These are phyloP conservation scores for Ophiostoma pallidulum DNA, from an alignment of 2,329 filamentous ascomycete genomes.

Conservation along the genomic window DNA sequence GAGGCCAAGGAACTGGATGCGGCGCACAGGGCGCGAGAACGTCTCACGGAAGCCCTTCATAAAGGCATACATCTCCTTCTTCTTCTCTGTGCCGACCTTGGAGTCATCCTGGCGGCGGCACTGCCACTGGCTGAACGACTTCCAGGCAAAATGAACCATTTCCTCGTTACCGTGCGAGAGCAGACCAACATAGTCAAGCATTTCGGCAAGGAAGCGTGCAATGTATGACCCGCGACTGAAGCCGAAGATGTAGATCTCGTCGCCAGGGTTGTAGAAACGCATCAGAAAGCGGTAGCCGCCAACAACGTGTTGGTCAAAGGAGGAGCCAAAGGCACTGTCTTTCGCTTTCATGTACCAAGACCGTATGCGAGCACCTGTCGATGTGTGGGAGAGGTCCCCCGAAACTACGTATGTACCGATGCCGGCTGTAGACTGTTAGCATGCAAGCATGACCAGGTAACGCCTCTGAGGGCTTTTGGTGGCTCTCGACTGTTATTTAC, in stretches of 20 bases:
- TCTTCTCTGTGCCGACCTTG: constrained; percentile 26
- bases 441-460: too few relatives aligned
- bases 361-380: constrained; percentile 44
- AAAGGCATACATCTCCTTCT: constrained; percentile 59
- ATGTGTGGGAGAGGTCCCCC: constrained; percentile 48
- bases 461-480: too few relatives aligned
- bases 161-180: constrained; percentile 77
- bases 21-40: constrained; percentile 63
- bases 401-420: constrained; percentile 66
- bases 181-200: constrained; percentile 75
- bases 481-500: constrained; percentile 30
- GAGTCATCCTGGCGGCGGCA: constrained; percentile 33
- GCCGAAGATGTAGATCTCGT: constrained; percentile 63
- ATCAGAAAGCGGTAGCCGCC: constrained; percentile 74
- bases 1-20: constrained; percentile 67
- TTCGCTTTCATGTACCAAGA: constrained; percentile 65
- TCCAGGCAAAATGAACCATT: constrained; percentile 77
- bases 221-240: constrained; percentile 67
- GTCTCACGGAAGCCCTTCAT: constrained; percentile 76
- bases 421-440: constrained; percentile 35
- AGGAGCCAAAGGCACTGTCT: constrained; percentile 70
- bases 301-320: constrained; percentile 75
- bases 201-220: constrained; percentile 68
- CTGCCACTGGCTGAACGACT: constrained; percentile 67
- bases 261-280: constrained; percentile 57